Evolutionary conservation across 2,329 filamentous ascomycete species (phyloP).

Genomic region (Paraphaeosphaeria minitans): DNA sequence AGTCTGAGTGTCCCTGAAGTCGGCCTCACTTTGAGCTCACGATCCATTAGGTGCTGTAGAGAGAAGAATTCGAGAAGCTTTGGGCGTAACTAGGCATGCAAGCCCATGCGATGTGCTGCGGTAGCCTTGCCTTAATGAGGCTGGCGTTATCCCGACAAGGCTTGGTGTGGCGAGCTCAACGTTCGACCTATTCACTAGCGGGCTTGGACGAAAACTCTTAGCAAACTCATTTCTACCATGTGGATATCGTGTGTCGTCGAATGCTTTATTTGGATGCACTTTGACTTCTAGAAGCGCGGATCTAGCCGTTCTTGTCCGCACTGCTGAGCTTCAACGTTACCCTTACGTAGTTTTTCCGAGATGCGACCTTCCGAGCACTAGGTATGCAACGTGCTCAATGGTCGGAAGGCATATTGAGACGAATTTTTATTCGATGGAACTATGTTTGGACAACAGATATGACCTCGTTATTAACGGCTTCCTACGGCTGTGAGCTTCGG

Average conservation of each 20-base stretch:
- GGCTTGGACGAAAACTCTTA: not conserved
- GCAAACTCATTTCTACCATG: slow-evolving; percentile 5
- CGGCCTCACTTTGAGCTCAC: slow-evolving; percentile 9
- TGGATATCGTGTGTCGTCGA: slow-evolving; percentile 9
- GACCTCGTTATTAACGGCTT: not conserved
- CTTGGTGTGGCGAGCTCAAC: not conserved
- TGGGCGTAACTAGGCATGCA: not conserved
- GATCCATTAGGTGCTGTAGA: not conserved
- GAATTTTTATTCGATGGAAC: not conserved
- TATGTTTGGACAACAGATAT: not conserved
- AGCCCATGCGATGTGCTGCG: not conserved
- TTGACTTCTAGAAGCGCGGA: not conserved
- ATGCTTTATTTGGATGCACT: slow-evolving; percentile 3
- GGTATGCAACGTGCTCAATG: not conserved
- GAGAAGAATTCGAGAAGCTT: slow-evolving; percentile 3
- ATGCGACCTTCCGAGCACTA: not conserved
- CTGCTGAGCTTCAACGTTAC: not conserved
- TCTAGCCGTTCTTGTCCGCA: not conserved
- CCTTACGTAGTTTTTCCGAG: slow-evolving; percentile 5
- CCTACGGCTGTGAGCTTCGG: not conserved
- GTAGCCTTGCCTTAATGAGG: not conserved
- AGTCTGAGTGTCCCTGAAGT: not conserved
- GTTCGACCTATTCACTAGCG: not conserved
- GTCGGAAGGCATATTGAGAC: not conserved
- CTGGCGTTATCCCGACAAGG: not conserved